Conservation (phyloP, 305 asterid genomes). For the Fraxinus sp. region DNA sequence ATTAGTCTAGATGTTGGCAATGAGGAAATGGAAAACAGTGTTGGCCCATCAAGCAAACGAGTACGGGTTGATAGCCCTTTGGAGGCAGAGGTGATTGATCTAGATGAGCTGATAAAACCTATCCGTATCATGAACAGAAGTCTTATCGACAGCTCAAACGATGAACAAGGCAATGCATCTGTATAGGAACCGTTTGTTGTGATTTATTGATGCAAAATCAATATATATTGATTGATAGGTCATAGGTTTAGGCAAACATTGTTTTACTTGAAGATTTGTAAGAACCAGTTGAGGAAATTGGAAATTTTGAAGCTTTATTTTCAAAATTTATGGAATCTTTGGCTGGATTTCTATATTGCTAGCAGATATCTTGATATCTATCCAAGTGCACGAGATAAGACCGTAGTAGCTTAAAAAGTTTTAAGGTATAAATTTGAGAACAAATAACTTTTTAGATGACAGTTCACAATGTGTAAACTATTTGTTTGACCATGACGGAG, state of each 20-base stretch:
- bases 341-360: not conserved
- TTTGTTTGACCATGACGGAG: not conserved
- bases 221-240: conserved; percentile 18
- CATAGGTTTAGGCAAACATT: conserved; percentile 30
- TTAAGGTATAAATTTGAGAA: not conserved
- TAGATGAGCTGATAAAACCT: conserved; percentile 38
- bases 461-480: not conserved
- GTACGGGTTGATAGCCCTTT: conserved; percentile 20
- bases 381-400: not conserved
- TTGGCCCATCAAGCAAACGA: conserved; percentile 24
- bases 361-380: not conserved
- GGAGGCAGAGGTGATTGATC: conserved; percentile 26
- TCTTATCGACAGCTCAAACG: conserved; percentile 29
- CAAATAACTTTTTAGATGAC: not conserved
- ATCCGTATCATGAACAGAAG: conserved; percentile 34
- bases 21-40: conserved; percentile 36
- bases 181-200: conserved; percentile 13
- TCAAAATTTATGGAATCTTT: not conserved
- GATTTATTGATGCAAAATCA: not conserved
- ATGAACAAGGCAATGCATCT: conserved; percentile 13
- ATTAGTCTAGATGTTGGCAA: conserved; percentile 60
- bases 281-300: conserved; percentile 19
- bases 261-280: conserved; percentile 13
- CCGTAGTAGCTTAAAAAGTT: not conserved
- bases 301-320: conserved; percentile 6